phyloP scores from a whole-genome alignment of 495 filamentous ascomycete species.

The Saxispiralis lemnorum region DNA sequence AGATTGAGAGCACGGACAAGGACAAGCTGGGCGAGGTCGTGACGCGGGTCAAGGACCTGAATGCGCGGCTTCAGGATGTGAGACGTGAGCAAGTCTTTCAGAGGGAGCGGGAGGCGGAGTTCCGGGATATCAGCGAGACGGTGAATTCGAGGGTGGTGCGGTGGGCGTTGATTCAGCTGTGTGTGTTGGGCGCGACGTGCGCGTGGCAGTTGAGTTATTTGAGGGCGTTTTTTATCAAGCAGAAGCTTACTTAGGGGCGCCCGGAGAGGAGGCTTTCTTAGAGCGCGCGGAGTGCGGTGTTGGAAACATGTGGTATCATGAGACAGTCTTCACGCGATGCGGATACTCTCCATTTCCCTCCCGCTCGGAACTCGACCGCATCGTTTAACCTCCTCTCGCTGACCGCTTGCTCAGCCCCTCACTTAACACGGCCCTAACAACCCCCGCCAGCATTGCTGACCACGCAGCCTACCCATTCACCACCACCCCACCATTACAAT shows the following conservation, averaged over 20 bases:
- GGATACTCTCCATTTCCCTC: no score
- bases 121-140: constrained; percentile 87
- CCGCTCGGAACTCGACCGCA: no score
- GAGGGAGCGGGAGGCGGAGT: constrained; percentile 90
- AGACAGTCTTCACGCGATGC: no score
- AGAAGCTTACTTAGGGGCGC: constrained; percentile 67
- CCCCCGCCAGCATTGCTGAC: no score
- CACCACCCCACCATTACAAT: constrained; percentile 17
- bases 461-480: constrained; percentile 13
- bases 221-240: constrained; percentile 96
- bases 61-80: constrained; percentile 74
- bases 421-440: no score
- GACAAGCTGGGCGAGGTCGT: constrained; percentile 83
- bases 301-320: no score
- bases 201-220: constrained; percentile 95
- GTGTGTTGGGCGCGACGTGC: constrained; percentile 76
- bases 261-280: not conserved
- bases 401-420: no score
- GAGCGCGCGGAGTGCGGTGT: no score
- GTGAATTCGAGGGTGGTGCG: constrained; percentile 86
- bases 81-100: constrained; percentile 90
- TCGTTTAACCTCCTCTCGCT: no score
- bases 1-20: constrained; percentile 89
- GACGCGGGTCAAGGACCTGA: constrained; percentile 75
- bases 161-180: constrained; percentile 82